Conservation (phyloP, 2,329 filamentous ascomycete species). For the Neocucurbitaria cava region DNA sequence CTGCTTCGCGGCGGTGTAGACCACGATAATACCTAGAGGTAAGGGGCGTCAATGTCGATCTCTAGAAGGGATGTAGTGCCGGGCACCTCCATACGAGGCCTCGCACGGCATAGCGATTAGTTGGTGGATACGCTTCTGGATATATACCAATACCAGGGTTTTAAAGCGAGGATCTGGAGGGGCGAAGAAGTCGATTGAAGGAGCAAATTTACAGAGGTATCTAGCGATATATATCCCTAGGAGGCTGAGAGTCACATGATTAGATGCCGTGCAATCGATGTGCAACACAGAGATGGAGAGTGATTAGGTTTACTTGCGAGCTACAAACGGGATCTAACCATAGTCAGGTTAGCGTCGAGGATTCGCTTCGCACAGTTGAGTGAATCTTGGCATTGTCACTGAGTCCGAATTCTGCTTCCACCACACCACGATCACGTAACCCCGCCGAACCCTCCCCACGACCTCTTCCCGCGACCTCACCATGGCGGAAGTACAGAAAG, state of each 20-base stretch:
- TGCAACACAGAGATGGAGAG: too few species aligned
- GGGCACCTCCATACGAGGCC: background rate
- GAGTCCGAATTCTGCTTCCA: slow-evolving; percentile 21
- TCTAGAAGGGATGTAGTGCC: background rate
- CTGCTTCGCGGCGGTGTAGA: slow-evolving; percentile 10
- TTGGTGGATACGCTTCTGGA: background rate
- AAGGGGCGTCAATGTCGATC: background rate
- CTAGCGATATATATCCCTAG: too few species aligned
- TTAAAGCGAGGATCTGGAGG: too few species aligned
- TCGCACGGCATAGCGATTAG: background rate
- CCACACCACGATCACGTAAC: slow-evolving; percentile 27
- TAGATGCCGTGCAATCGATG: too few species aligned
- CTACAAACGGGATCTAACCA: background rate
- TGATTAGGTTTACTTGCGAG: background rate
- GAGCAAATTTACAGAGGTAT: too few species aligned
- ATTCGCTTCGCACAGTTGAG: slow-evolving; percentile 23
- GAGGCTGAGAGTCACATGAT: too few species aligned
- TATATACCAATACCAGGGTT: background rate
- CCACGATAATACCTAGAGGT: slow-evolving; percentile 1
- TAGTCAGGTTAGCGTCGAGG: slow-evolving; percentile 13
- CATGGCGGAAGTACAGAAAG: slow-evolving; percentile 48
- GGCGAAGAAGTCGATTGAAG: too few species aligned
- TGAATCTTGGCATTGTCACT: slow-evolving; percentile 31
- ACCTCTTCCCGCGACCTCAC: slow-evolving; percentile 22
- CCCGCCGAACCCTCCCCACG: slow-evolving; percentile 19